Evolutionary conservation across 202 grass and related monocot genomes (phyloP), one percentile per base, ranked within the genome.

Genomic region (Panicum virgatum): DNA sequence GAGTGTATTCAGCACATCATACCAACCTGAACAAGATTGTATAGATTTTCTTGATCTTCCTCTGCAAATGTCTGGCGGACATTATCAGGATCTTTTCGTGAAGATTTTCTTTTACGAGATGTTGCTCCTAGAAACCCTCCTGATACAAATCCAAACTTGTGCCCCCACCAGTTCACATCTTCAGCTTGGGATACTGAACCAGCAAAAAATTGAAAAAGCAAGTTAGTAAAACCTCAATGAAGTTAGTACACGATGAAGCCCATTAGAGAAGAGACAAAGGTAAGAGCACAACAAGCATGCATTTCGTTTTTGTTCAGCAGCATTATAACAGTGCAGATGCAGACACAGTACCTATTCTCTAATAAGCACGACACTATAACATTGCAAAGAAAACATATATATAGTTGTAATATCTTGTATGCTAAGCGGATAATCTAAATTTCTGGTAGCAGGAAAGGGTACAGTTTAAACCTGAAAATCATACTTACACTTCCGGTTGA

Each of bases 1-100:
- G 11, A 44, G 22, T 15, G 73, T 51, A 12, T 40, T 29, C 6
- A 11, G 14, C 45, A 5, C 32, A 80, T 36, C 45, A 72, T 29
- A 89, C 83, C 15, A 79, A 94, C 96, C 93, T 99, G 96, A 67
- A 99, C 96, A 83, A 99, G 92, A 59, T 96, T 99, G 82, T 99
- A 99, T 18, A 99, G 72, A 83, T 96, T 96, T 85, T 96, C 96
- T 89, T 99, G 96, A 86, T 99, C 96, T 82, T 96, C 89, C 91
- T 99, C 96, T 1, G 62, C 91, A 85, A 99, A 99, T 65, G 87
- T 90, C 72, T 86, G 84, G 20, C 96, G 91, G 46, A 73, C 60
- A 80, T 88, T 80, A 68, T 53, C 70, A 75, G 73, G 32, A 82
- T 78, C 84, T 89, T 81, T 90, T 34, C 4, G 37, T 59, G 53